Evolutionary conservation across 2,329 filamentous ascomycete genomes (phyloP).

Genomic region (Colletotrichum sp.): DNA sequence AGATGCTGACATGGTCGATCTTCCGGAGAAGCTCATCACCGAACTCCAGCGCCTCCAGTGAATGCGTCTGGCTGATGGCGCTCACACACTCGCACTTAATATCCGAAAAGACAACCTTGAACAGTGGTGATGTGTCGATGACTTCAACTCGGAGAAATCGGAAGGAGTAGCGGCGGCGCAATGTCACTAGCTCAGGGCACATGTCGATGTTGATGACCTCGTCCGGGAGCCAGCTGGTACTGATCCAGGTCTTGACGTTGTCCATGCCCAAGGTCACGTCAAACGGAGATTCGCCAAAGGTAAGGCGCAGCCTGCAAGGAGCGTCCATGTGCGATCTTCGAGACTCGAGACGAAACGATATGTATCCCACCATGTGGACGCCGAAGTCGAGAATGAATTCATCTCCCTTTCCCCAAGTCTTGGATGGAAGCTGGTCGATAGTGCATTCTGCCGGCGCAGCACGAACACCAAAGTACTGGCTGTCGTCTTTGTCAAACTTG

Average conservation of each 20-base stretch:
- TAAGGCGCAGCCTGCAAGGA: constrained; percentile 36
- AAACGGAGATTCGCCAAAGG: constrained; percentile 39
- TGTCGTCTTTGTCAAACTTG: constrained; percentile 24
- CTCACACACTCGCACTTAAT: constrained; percentile 32
- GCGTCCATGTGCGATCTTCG: constrained; percentile 38
- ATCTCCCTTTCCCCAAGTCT: constrained; percentile 29
- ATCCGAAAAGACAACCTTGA: constrained; percentile 34
- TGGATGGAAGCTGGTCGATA: constrained; percentile 20
- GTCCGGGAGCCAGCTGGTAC: constrained; percentile 41
- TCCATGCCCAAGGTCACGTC: constrained; percentile 40
- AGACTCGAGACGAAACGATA: constrained; percentile 31
- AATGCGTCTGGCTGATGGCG: constrained; percentile 25
- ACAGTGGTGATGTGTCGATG: constrained; percentile 38
- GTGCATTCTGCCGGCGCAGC: constrained; percentile 13
- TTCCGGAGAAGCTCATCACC: constrained; percentile 25
- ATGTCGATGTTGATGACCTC: constrained; percentile 39
- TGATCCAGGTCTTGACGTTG: constrained; percentile 39
- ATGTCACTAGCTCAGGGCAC: constrained; percentile 31
- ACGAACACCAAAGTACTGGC: constrained; percentile 26
- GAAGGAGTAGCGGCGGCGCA: constrained; percentile 37
- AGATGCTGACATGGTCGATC: constrained; percentile 34
- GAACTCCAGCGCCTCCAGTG: constrained; percentile 22
- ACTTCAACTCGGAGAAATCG: constrained; percentile 37
- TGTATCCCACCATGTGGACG: constrained; percentile 35
- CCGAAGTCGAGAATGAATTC: constrained; percentile 38